Percentiles rank a stretch among this genome's conserved stretches.
These are phyloP conservation scores for Yamadazyma epiphylla DNA, from an alignment of 1,139 yeast genomes.

Conservation along the genomic window DNA sequence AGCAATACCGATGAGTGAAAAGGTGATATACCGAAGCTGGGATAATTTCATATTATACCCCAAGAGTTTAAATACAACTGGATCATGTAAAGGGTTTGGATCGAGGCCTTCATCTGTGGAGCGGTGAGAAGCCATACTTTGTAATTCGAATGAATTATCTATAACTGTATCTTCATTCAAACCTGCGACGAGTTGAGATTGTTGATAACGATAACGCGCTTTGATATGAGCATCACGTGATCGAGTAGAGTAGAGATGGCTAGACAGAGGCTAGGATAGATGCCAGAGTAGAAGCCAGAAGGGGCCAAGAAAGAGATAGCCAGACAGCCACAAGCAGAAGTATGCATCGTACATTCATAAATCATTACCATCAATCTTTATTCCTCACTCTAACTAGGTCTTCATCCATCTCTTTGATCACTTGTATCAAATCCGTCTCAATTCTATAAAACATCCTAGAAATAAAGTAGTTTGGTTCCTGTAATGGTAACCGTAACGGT, in stretches of 20 bases:
- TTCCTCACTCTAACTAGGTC: no score
- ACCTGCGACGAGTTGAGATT: slow-evolving; percentile 1
- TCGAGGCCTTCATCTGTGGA: slow-evolving; percentile 8
- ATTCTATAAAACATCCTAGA: slow-evolving; percentile 35
- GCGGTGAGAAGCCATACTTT: slow-evolving; percentile 15
- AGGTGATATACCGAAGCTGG: slow-evolving; percentile 56
- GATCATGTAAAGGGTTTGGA: slow-evolving; percentile 17
- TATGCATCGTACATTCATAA: no score
- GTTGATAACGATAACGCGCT: no score
- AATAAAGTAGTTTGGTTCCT: slow-evolving; percentile 62
- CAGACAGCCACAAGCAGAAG: no score
- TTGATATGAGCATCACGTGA: no score
- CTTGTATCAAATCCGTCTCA: slow-evolving; percentile 17
- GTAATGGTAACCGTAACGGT: slow-evolving; percentile 63
- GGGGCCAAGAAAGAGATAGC: no score
- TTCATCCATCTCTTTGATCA: slow-evolving; percentile 15
- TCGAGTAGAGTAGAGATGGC: no score
- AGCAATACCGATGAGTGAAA: slow-evolving; percentile 68
- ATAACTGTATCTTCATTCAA: slow-evolving; percentile 1
- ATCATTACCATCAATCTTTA: no score
- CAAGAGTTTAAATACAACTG: slow-evolving; percentile 21
- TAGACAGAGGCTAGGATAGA: no score
- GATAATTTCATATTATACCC: slow-evolving; percentile 19
- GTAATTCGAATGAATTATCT: slow-evolving; percentile 9
- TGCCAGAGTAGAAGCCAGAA: no score